A percentile compares a stretch with the other conserved stretches of the same genome.
These are phyloP conservation scores for Pezicula rhizophila DNA, from an alignment of 2,329 filamentous ascomycete species.

Conservation along the genomic window DNA sequence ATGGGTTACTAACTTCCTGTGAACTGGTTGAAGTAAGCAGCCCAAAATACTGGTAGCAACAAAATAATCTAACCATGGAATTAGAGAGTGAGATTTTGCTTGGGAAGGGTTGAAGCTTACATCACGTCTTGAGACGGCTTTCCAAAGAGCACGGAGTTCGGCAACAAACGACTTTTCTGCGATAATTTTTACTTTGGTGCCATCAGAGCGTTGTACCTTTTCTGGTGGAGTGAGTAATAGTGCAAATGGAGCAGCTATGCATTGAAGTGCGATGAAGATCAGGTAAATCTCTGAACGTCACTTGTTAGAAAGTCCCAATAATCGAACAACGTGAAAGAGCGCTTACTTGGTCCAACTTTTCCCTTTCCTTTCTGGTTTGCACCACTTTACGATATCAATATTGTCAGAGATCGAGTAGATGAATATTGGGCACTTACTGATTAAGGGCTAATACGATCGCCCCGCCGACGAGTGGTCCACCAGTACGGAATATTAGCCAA, in stretches of 20 bases:
- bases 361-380: background rate
- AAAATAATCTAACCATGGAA: conserved; percentile 28
- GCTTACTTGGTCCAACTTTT: conserved; percentile 28
- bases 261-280: conserved; percentile 64
- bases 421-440: conserved; percentile 26
- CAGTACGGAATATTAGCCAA: conserved; percentile 53
- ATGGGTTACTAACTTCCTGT: conserved; percentile 27
- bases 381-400: background rate
- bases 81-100: background rate
- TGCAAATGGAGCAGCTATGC: conserved; percentile 53
- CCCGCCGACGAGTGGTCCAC: conserved; percentile 62
- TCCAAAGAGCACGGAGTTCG: conserved; percentile 37
- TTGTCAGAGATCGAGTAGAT: conserved; percentile 7
- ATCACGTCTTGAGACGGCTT: conserved; percentile 31
- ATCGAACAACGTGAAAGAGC: background rate
- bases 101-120: conserved; percentile 12
- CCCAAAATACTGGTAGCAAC: conserved; percentile 30
- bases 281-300: conserved; percentile 45
- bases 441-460: conserved; percentile 65
- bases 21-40: conserved; percentile 30
- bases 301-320: conserved; percentile 3
- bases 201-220: conserved; percentile 58
- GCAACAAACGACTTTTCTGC: conserved; percentile 50
- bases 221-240: conserved; percentile 53
- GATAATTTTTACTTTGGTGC: conserved; percentile 41